Evolutionary conservation across 352 stramenopile genomes (phyloP), one percentile per base, ranked within the genome.

Genomic region (Pelagophyceae sp.): DNA sequence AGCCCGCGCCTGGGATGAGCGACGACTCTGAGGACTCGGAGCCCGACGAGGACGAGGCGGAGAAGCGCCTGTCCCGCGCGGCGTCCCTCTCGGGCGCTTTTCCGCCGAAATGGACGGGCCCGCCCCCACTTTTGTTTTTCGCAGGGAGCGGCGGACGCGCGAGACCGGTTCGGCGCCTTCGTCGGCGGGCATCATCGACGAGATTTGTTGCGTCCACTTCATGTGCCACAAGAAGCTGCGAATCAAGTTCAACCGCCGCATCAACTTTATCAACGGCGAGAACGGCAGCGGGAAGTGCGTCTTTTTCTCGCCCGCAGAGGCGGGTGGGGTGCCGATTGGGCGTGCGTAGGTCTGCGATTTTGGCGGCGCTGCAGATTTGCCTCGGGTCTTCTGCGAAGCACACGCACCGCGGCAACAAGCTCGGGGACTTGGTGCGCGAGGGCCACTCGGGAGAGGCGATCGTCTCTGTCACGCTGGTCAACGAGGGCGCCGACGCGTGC

Each of bases 141-240:
- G n/a, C n/a, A n/a, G n/a, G n/a, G n/a, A n/a, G n/a, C n/a, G n/a
- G n/a, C n/a, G n/a, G n/a, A n/a, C n/a, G n/a, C n/a, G n/a, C n/a
- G n/a, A n/a, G n/a, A n/a, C n/a, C n/a, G n/a, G n/a, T n/a, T n/a
- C n/a, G n/a, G n/a, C n/a, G n/a, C n/a, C n/a, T n/a, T 60, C 58
- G 11, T 63, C 58, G 80, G 93, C 95, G 77, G 95, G 95, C 2
- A 88, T 98, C 45, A 95, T 98, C 54, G 86, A 94, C 29, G 88
- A 94, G 78, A 95, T 98, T 38, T 97, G 97, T 85, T 92, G 92
- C 67, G 92, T 98, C 80, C 97, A 99, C 81, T 99, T 99, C 83
- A 98, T 99, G 95, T 99, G 94, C 83, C 94, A 98, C 79, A 90
- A 89, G 72, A 96, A 95, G 77, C 84, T 98, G 72, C 87, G 85